Evolutionary conservation across 441 rosid species (phyloP), one percentile per base, ranked within the genome.

Genomic region (California macrophylla): DNA sequence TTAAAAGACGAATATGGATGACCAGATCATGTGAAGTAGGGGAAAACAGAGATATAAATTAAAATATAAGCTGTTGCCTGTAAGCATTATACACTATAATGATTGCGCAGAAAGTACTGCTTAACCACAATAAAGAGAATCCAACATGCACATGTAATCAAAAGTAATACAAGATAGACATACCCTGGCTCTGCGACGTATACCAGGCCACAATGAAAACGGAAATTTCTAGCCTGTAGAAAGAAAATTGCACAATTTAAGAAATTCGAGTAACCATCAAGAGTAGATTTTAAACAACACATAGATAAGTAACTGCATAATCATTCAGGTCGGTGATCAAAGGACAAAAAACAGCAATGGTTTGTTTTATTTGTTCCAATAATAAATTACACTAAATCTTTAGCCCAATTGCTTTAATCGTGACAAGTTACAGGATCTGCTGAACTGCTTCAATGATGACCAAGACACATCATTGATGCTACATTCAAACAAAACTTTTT

Each of bases 101-200:
- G 52, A 13, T 1, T 42, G 18, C 10, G 52, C 18, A 63, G 66
- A 7, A 61, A 13, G 6, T 16, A 30, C 3, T 12, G 10, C 20
- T 63, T n/a, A 68, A 61, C 52, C 26, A 63, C 38, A 0, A 28
- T 8, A 23, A 25, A 42, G 63, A 50, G 7, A 50, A 38, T 23
- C 66, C 20, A 64, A 52, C 21, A 64, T 13, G 18, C 65, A 54
- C 8, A 15, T 10, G 52, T 25, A 71, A 58, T 70, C 1, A 66
- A 8, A 56, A 68, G 68, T 66, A 61, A 29, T 69, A 50, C 42
- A 18, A 50, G 34, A 29, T 65, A 62, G 38, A 68, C 89, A 72
- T 83, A 92, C 99, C 99, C 99, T 69, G 97, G 93, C 74, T 90
- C 95, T 45, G 99, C 85, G 75, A 95, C 98, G 52, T 92, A 95